phyloP scores from a whole-genome alignment of 2,329 filamentous ascomycete species.

The Thielaviopsis ethacetica region DNA sequence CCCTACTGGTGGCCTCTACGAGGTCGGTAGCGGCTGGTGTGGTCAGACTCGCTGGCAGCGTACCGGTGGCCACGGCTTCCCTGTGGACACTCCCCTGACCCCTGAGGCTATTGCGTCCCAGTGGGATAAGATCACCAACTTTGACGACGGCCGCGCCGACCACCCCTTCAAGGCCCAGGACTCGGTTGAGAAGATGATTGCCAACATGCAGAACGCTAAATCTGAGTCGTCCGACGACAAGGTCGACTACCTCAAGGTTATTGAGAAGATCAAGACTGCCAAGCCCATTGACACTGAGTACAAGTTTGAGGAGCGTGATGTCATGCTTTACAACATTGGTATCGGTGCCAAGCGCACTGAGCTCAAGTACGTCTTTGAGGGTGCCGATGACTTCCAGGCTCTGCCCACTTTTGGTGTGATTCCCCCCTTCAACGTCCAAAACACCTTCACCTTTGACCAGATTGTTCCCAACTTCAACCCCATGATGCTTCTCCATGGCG shows the following conservation, averaged over 20 bases:
- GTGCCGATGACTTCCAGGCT: constrained; percentile 79
- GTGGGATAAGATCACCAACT: constrained; percentile 69
- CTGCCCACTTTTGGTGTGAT: constrained; percentile 93
- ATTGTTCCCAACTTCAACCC: constrained; percentile 92
- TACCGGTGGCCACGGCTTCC: constrained; percentile 77
- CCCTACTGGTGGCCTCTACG: constrained; percentile 75
- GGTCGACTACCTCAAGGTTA: constrained; percentile 51
- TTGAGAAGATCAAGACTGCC: constrained; percentile 57
- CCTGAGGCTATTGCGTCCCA: constrained; percentile 67
- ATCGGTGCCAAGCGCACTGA: constrained; percentile 84
- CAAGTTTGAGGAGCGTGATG: constrained; percentile 69
- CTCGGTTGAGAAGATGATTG: constrained; percentile 58
- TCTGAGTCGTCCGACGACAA: constrained; percentile 37
- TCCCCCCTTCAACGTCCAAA: constrained; percentile 73
- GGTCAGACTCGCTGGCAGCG: constrained; percentile 91
- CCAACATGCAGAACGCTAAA: constrained; percentile 66
- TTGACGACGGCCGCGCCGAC: constrained; percentile 75
- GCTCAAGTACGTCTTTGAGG: constrained; percentile 78
- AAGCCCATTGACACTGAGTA: constrained; percentile 59
- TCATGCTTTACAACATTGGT: constrained; percentile 90
- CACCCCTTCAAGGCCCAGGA: constrained; percentile 67
- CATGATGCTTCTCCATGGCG: constrained; percentile 97
- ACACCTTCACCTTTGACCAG: constrained; percentile 64
- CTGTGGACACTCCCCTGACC: constrained; percentile 63
- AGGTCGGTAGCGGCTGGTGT: constrained; percentile 89